Evolutionary conservation across 2,329 filamentous ascomycete genomes (phyloP).

Genomic region (Coniosporium tulheliwenetii): DNA sequence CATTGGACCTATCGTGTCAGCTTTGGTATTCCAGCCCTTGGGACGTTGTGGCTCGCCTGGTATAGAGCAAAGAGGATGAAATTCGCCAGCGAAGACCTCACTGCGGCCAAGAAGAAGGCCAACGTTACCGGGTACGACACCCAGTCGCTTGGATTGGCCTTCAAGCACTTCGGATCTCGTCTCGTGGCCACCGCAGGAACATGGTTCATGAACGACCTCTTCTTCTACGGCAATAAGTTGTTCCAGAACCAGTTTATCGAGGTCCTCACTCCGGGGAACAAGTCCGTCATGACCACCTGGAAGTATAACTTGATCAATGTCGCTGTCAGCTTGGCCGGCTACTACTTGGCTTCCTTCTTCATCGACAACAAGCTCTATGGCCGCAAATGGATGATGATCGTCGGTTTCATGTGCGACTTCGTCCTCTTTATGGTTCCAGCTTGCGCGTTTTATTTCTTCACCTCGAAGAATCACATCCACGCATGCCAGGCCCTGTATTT

Average conservation of each 20-base stretch:
- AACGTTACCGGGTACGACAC: conserved; percentile 87
- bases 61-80: conserved; percentile 94
- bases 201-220: conserved; percentile 96
- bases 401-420: conserved; percentile 88
- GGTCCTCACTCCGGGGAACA: conserved; percentile 54
- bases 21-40: conserved; percentile 79
- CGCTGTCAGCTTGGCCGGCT: conserved; percentile 68
- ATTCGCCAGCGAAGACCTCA: conserved; percentile 68
- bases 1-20: conserved; percentile 89
- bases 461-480: conserved; percentile 51
- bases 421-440: conserved; percentile 84
- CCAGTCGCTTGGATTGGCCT: conserved; percentile 63
- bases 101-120: conserved; percentile 67
- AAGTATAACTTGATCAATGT: conserved; percentile 88
- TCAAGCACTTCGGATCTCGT: conserved; percentile 72
- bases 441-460: conserved; percentile 80
- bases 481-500: conserved; percentile 99
- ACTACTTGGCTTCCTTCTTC: conserved; percentile 76
- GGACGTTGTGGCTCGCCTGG: conserved; percentile 89
- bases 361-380: conserved; percentile 97
- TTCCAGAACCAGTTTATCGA: conserved; percentile 86
- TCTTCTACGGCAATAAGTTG: conserved; percentile 98
- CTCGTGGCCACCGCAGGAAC: conserved; percentile 71
- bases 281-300: conserved; percentile 74
- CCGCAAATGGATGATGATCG: conserved; percentile 88